Base-by-base conservation (phyloP, 2,329 filamentous ascomycete species). In the Penicillium sp. region DNA sequence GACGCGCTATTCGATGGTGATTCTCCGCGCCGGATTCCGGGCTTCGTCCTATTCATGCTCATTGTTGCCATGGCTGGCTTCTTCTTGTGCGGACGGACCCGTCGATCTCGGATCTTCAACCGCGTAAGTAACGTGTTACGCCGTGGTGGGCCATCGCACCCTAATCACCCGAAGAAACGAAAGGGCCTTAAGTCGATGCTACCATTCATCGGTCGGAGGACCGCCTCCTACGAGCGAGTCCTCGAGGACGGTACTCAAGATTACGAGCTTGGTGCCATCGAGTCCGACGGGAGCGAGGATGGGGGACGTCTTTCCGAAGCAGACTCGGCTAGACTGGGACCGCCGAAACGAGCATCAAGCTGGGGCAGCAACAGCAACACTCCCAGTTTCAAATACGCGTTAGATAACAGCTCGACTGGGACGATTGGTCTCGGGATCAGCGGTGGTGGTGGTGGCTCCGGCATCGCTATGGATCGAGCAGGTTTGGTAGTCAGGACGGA, bases 401-500 rank as follows among this genome's bases (percentile, higher is more conserved):
- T 75, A 16, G 75, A 76, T 55, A 76, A 75, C 49, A 66, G 69
- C n/a, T 76, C 74, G n/a, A 69, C 69, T 0, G 69, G 66, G 22
- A 73, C 70, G 7, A 69, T 75, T 44, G 69, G 72, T 28, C 56
- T 74, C 53, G 70, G 74, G 40, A 69, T 75, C 61, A 66, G 70
- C 28, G 30, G 48, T 14, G 36, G 46, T 42, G 63, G 59, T 28
- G 42, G 36, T 36, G 64, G 69, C 46, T 49, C 65, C 67, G 58
- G 69, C 55, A 67, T 78, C 60, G 70, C 78, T 10, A 82, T 84
- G 61, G 82, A 84, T 53, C 75, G 91, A 37, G 86, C 84, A 44
- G 92, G 92, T 1, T 72, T 97, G 60, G 86, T 90, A 51, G 84
- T 91, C 2, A 80, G 93, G 62, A 95, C 90, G 0, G 93, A 97